phyloP scores from a whole-genome alignment of 192 early-diverging fungal species.

The Backusella macrospora region DNA sequence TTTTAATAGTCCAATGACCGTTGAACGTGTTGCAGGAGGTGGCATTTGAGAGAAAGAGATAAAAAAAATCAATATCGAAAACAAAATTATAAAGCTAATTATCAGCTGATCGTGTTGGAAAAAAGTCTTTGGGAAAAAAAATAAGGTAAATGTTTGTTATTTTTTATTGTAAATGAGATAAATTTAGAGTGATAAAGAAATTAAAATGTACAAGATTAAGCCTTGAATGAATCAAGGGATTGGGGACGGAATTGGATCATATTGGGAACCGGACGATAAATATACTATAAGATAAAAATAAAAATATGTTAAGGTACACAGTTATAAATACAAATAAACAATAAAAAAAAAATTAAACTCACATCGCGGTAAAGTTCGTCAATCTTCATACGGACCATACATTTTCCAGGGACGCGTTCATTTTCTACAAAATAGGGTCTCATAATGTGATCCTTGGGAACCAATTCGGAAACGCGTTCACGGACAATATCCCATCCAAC shows the following conservation, averaged over 20 bases:
- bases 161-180: not conserved
- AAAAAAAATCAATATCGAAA: not conserved
- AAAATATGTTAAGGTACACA: not conserved
- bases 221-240: not conserved
- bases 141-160: slow-evolving; percentile 10
- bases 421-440: slow-evolving; percentile 50
- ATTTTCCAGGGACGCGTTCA: slow-evolving; percentile 54
- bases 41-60: slow-evolving; percentile 31
- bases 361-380: slow-evolving; percentile 68
- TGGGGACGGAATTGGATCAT: slow-evolving; percentile 36
- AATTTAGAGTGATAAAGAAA: not conserved
- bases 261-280: slow-evolving; percentile 40
- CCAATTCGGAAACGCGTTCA: slow-evolving; percentile 44
- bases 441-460: slow-evolving; percentile 51
- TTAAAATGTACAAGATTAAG: slow-evolving; percentile 1
- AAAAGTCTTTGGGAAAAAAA: not conserved
- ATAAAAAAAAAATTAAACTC: slow-evolving; percentile 26
- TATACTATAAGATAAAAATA: slow-evolving; percentile 34
- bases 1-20: slow-evolving; percentile 33
- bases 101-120: slow-evolving; percentile 15
- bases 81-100: not conserved
- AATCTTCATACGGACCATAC: slow-evolving; percentile 69
- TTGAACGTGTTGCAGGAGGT: slow-evolving; percentile 39
- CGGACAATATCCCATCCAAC: slow-evolving; percentile 63
- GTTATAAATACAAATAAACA: not conserved